phyloP scores from a whole-genome alignment of 164 flowering plant species.

The Sedum album region DNA sequence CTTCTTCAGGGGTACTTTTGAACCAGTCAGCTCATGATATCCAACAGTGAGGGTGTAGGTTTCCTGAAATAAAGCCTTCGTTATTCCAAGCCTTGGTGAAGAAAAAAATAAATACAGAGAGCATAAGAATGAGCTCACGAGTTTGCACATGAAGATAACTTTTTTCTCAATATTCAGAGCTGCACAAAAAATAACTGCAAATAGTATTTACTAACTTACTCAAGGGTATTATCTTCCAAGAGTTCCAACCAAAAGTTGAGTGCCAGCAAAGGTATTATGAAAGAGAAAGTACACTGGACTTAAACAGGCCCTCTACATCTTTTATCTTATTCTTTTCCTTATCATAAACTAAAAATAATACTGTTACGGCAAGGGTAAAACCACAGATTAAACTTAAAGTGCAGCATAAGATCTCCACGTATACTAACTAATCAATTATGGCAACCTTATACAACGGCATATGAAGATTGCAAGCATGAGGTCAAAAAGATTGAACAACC shows the following conservation, averaged over 20 bases:
- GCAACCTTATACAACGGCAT: too few relatives aligned
- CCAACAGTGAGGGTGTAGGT: conserved; percentile 79
- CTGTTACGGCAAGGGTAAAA: neutral
- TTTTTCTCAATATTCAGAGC: neutral
- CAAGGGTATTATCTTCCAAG: neutral
- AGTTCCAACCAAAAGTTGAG: neutral
- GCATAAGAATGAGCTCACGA: neutral
- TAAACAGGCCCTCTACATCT: too few relatives aligned
- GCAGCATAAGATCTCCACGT: too few relatives aligned
- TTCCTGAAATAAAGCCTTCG: conserved; percentile 33
- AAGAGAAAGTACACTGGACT: neutral
- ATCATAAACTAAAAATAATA: neutral
- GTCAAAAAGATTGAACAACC: too few relatives aligned
- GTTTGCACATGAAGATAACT: neutral
- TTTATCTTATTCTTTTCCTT: neutral
- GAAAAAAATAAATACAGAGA: neutral
- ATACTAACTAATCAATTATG: too few relatives aligned
- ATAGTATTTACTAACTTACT: neutral
- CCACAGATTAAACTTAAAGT: neutral
- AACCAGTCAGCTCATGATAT: conserved; percentile 81
- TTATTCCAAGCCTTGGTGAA: neutral
- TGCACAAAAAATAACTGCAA: neutral
- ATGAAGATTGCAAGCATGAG: too few relatives aligned
- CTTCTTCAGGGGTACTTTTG: conserved; percentile 68
- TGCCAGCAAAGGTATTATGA: neutral